Evolutionary conservation across 108 stramenopile genomes (phyloP), one percentile per base, ranked within the genome.

Genomic region (Nitzschia sp.): DNA sequence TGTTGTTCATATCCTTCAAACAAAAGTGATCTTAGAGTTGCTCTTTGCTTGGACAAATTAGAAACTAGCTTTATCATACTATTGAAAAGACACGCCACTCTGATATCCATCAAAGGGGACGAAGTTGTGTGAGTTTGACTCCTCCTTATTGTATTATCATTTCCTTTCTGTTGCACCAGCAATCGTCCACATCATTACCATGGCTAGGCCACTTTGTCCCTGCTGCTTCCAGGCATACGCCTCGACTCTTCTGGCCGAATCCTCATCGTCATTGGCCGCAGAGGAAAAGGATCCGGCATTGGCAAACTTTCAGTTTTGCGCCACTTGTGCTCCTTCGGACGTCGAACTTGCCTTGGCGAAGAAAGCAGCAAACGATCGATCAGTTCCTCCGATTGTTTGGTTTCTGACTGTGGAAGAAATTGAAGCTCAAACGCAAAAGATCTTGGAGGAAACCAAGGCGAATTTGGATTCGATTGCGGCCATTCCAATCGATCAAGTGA

Each of bases 301-400:
- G 32, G 25, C 13, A 0, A 29, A 27, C 38, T 26, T n/a, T 23
- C 71, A 33, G 25, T 72, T 66, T 46, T 79, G 78, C 46, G 56
- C 36, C 18, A 66, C 48, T 6, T 79, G 78, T 38, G 59, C 68
- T 6, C 72, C 73, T 4, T 60, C 45, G 31, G 67, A 79, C 23
- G 78, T 76, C 0, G 79, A 71, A 64, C 25, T 31, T 17, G 74
- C 75, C 13, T 71, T 76, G 21, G 79, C 79, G 2, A 31, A 17
- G 5, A 71, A 68, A 64, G 74, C 70, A 15, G 15, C 61, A 27
- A 64, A 34, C 13, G 51, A 62, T 4, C 21, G n/a, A 19, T 31
- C 26, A 30, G 70, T 82, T 5, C 81, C 81, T 26, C 81, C 81
- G 13, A 70, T 82, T 48, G 54, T 59, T 9, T 82, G 81, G 81